Evolutionary conservation across 352 stramenopile species (phyloP).

Genomic region (Halophytophthora batemanensis): DNA sequence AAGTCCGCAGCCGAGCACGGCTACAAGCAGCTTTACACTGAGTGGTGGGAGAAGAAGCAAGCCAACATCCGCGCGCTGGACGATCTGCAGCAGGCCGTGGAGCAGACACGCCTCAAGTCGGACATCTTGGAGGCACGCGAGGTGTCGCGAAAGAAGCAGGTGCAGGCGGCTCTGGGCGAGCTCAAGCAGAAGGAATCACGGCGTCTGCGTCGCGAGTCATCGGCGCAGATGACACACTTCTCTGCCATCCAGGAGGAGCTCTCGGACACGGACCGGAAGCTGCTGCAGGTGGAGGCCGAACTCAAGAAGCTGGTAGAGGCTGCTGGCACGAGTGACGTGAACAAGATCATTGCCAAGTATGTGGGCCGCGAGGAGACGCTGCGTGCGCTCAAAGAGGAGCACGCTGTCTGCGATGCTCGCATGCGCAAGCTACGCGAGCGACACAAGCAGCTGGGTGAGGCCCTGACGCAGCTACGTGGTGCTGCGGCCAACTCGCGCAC

Average conservation of each 20-base stretch:
- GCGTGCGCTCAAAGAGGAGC: conserved; percentile 72
- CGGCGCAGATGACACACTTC: conserved; percentile 73
- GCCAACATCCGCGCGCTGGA: conserved; percentile 69
- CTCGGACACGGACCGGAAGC: conserved; percentile 61
- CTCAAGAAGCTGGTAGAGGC: conserved; percentile 77
- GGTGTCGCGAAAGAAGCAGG: conserved; percentile 69
- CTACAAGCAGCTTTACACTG: conserved; percentile 65
- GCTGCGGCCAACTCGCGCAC: conserved; percentile 77
- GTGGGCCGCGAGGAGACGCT: conserved; percentile 66
- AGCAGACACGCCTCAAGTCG: conserved; percentile 68
- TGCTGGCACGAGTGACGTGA: conserved; percentile 71
- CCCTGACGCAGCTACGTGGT: conserved; percentile 51
- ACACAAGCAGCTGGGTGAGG: conserved; percentile 77
- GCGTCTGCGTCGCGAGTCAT: conserved; percentile 70
- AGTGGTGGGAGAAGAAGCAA: conserved; percentile 73
- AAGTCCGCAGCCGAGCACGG: conserved; percentile 59
- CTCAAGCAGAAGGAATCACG: conserved; percentile 69
- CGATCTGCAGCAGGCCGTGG: conserved; percentile 72
- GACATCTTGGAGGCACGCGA: conserved; percentile 78
- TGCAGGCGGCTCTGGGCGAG: conserved; percentile 64
- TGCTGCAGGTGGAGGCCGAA: conserved; percentile 64
- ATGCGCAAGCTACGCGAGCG: conserved; percentile 77
- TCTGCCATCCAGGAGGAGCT: conserved; percentile 80
- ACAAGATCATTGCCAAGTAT: conserved; percentile 83
- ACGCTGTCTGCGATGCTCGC: conserved; percentile 62